Evolutionary conservation across 169 alveolate genomes (phyloP).

Genomic region (Plasmodium yoelii): DNA sequence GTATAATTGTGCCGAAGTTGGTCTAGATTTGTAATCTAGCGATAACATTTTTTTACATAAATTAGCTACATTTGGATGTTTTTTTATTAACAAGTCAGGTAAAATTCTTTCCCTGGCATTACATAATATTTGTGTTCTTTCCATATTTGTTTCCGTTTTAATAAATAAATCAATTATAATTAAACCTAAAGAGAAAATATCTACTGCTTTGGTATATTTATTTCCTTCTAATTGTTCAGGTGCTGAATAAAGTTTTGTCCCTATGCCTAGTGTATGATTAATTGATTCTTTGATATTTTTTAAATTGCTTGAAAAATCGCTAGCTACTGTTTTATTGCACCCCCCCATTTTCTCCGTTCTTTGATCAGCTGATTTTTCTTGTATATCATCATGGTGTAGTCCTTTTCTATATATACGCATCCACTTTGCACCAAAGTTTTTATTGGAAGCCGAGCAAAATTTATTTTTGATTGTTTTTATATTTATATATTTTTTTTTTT

Average conservation of each 20-base stretch:
- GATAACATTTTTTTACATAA: conserved; percentile 57
- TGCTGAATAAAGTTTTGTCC: conserved; percentile 79
- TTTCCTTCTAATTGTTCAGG: conserved; percentile 82
- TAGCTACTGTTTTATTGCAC: neutral
- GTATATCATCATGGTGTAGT: no score
- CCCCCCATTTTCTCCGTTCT: neutral
- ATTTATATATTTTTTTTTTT: neutral
- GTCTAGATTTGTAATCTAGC: conserved; percentile 33
- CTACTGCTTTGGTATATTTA: conserved; percentile 74
- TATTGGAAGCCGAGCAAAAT: neutral
- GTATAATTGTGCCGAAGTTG: conserved; percentile 48
- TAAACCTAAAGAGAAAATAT: conserved; percentile 80
- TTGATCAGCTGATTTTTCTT: no score
- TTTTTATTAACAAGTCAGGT: conserved; percentile 70
- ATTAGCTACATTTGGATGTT: conserved; percentile 63
- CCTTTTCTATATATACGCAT: no score
- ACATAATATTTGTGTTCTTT: conserved; percentile 64
- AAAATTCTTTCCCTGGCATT: conserved; percentile 79
- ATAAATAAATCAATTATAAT: conserved; percentile 76
- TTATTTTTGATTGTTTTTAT: neutral
- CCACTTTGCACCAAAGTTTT: no score
- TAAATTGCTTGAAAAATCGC: neutral
- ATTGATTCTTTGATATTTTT: neutral
- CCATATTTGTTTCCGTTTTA: conserved; percentile 78
- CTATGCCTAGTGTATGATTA: conserved; percentile 78